phyloP scores from a whole-genome alignment of 2,329 filamentous ascomycete species.

The Xylaria sp. region DNA sequence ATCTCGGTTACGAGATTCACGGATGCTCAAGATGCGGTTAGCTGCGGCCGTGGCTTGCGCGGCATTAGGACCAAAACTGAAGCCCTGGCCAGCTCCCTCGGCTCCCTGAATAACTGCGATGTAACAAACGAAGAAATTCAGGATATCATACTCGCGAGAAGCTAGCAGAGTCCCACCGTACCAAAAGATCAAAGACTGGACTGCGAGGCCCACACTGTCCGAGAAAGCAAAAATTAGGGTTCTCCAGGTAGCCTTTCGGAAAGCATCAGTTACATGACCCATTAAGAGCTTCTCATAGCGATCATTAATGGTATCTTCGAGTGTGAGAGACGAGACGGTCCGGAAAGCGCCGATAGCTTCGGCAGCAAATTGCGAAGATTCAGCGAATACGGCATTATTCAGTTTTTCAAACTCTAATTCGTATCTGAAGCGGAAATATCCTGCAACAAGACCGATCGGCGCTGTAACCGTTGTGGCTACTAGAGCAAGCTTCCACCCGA shows the following conservation, averaged over 20 bases:
- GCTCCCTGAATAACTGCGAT: constrained; percentile 75
- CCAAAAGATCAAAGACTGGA: constrained; percentile 74
- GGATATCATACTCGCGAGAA: constrained; percentile 58
- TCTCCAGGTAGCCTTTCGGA: constrained; percentile 69
- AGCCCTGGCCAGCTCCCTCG: constrained; percentile 73
- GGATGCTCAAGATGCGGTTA: constrained; percentile 67
- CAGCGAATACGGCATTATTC: constrained; percentile 74
- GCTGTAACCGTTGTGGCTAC: constrained; percentile 72
- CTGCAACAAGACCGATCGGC: constrained; percentile 60
- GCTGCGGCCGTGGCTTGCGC: constrained; percentile 69
- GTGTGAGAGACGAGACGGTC: constrained; percentile 75
- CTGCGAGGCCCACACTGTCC: constrained; percentile 72
- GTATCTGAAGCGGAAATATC: constrained; percentile 65
- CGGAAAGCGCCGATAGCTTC: constrained; percentile 80
- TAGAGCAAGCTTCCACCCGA: constrained; percentile 81
- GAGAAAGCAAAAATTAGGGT: constrained; percentile 76
- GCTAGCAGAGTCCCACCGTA: constrained; percentile 72
- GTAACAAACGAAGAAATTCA: constrained; percentile 68
- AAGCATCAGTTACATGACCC: constrained; percentile 69
- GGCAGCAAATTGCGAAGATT: constrained; percentile 79
- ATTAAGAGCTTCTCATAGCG: constrained; percentile 70
- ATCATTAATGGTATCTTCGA: constrained; percentile 72
- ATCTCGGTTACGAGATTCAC: constrained; percentile 57
- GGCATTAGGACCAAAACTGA: constrained; percentile 74
- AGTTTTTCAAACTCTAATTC: constrained; percentile 76